phyloP scores from a whole-genome alignment of 306 rosid genomes.

The Citrullus amarus region DNA sequence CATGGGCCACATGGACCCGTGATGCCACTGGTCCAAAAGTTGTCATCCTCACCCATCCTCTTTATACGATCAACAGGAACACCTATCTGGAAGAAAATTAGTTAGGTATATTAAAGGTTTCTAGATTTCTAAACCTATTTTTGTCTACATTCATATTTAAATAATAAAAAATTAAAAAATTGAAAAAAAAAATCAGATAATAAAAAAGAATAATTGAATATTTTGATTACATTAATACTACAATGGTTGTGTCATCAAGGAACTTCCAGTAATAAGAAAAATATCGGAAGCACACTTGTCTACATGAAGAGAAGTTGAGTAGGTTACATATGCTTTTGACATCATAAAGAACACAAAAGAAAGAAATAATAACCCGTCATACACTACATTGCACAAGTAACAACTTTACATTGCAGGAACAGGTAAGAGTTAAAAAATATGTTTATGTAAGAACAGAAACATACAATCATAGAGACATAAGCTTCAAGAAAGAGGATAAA shows the following conservation, averaged over 20 bases:
- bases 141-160: neutral
- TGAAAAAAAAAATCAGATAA: neutral
- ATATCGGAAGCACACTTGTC: neutral
- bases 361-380: neutral
- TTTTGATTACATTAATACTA: neutral
- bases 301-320: neutral
- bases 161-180: neutral
- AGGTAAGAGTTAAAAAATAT: neutral
- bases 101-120: neutral
- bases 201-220: neutral
- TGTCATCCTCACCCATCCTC: slow-evolving; percentile 88
- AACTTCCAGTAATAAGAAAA: neutral
- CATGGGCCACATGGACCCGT: slow-evolving; percentile 98
- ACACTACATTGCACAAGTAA: neutral
- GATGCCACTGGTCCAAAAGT: slow-evolving; percentile 88
- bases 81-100: slow-evolving; percentile 51
- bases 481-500: neutral
- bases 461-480: neutral
- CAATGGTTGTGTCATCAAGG: neutral
- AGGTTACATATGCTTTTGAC: neutral
- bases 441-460: neutral
- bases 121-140: neutral
- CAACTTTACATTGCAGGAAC: neutral
- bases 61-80: slow-evolving; percentile 70
- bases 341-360: neutral